These are phyloP conservation scores for Phytophthora pluvialis DNA, from an alignment of 352 stramenopile genomes.

Conservation along the genomic window DNA sequence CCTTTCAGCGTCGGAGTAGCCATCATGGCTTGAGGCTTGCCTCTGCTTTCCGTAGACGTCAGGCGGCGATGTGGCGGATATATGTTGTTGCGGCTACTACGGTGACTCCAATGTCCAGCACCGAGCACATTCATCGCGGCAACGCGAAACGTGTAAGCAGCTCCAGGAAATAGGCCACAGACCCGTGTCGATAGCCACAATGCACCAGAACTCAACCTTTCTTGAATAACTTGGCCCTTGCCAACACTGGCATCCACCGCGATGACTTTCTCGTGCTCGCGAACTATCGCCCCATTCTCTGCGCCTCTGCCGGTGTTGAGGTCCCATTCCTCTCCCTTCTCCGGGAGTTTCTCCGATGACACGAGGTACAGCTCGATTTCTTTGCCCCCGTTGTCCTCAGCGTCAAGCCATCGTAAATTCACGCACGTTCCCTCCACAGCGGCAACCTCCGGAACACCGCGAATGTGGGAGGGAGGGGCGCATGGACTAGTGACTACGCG, in stretches of 20 bases:
- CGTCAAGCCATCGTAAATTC: slow-evolving; percentile 62
- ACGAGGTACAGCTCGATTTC: slow-evolving; percentile 52
- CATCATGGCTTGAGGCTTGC: not conserved
- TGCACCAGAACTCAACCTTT: slow-evolving; percentile 23
- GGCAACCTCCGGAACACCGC: slow-evolving; percentile 44
- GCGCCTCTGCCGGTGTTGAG: slow-evolving; percentile 27
- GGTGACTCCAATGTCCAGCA: slow-evolving; percentile 53
- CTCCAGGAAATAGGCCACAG: slow-evolving; percentile 55
- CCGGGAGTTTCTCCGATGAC: slow-evolving; percentile 29
- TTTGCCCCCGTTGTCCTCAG: slow-evolving; percentile 61
- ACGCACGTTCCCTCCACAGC: slow-evolving; percentile 41
- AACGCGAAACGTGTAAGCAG: slow-evolving; percentile 60
- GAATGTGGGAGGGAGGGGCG: slow-evolving; percentile 44
- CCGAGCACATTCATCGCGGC: slow-evolving; percentile 74
- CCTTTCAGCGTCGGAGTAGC: slow-evolving; percentile 54
- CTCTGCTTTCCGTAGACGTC: slow-evolving; percentile 8
- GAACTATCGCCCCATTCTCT: slow-evolving; percentile 24
- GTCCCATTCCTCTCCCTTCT: slow-evolving; percentile 21
- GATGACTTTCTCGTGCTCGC: slow-evolving; percentile 39
- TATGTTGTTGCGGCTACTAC: slow-evolving; percentile 40
- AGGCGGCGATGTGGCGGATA: slow-evolving; percentile 3
- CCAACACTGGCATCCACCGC: slow-evolving; percentile 27
- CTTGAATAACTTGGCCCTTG: slow-evolving; percentile 14
- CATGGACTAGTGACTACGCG: slow-evolving; percentile 50
- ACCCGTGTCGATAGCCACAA: slow-evolving; percentile 44